These are phyloP conservation scores for Pleomassaria siparia DNA, from an alignment of 2,329 filamentous ascomycete genomes.

Conservation along the genomic window DNA sequence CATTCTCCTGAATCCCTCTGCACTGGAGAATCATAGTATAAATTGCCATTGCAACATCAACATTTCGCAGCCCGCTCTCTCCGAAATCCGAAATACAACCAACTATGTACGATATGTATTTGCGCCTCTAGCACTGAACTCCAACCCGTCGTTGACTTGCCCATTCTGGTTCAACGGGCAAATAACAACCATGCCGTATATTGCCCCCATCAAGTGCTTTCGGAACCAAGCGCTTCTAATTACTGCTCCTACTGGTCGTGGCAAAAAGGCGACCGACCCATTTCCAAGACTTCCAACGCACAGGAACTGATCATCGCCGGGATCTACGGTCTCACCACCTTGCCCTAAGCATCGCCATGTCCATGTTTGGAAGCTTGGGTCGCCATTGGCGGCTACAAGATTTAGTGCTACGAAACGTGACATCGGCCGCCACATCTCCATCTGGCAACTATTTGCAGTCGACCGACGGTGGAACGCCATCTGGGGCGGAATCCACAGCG, in stretches of 20 bases:
- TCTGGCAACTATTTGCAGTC: constrained; percentile 1
- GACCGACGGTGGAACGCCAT: background rate
- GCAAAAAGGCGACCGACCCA: background rate
- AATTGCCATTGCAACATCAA: too few relatives aligned
- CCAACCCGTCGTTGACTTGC: background rate
- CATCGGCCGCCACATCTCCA: background rate
- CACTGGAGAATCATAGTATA: too few relatives aligned
- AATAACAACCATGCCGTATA: background rate
- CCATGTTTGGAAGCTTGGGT: background rate
- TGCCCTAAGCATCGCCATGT: background rate
- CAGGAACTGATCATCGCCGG: constrained; percentile 1
- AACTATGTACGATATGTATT: too few relatives aligned
- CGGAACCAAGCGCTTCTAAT: background rate
- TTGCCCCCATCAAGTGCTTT: background rate
- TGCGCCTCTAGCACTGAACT: background rate
- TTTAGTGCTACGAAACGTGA: background rate
- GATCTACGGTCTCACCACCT: background rate
- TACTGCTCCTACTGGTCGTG: background rate
- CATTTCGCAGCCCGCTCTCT: background rate
- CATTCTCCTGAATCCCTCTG: background rate
- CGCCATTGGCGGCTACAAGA: constrained; percentile 7
- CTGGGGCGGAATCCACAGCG: background rate
- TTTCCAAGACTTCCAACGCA: constrained; percentile 3
- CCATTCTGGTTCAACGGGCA: background rate
- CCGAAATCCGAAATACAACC: background rate